A percentile compares a stretch with the other conserved stretches of the same genome.
Evolutionary conservation across 306 rosid species (phyloP).

Genomic region (Pyrus communis): DNA sequence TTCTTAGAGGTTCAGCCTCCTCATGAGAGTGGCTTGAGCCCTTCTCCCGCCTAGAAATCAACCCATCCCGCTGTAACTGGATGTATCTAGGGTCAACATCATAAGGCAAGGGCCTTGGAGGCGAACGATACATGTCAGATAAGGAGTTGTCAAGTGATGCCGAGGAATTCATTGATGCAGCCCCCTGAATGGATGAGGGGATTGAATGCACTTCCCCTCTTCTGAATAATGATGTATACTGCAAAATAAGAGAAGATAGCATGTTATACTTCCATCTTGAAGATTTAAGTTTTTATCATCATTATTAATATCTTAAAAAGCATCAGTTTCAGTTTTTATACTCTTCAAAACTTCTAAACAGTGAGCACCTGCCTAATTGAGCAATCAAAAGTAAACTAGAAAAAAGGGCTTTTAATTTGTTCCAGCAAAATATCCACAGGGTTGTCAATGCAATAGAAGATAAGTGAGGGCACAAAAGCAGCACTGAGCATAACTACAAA

Average conservation of each 20-base stretch:
- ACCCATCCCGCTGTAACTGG: slow-evolving; percentile 69
- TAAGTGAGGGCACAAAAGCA: not conserved
- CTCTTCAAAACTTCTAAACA: not conserved
- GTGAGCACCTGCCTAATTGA: not conserved
- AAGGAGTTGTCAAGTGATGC: slow-evolving; percentile 70
- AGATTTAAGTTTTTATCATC: slow-evolving; percentile 5
- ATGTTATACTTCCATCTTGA: slow-evolving; percentile 6
- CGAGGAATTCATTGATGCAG: slow-evolving; percentile 68
- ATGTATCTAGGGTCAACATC: slow-evolving; percentile 73
- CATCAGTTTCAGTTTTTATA: not conserved
- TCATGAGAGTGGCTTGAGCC: slow-evolving; percentile 81
- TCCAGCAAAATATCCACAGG: not conserved
- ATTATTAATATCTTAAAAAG: not conserved
- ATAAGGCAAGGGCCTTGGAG: slow-evolving; percentile 96
- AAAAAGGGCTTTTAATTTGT: not conserved
- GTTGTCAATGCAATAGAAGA: not conserved
- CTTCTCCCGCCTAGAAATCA: slow-evolving; percentile 85
- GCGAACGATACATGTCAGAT: slow-evolving; percentile 83
- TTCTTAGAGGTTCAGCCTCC: slow-evolving; percentile 83
- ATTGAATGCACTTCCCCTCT: slow-evolving; percentile 77
- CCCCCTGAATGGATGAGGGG: slow-evolving; percentile 72
- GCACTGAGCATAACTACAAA: not conserved
- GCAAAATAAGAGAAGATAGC: slow-evolving; percentile 19
- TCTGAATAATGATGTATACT: slow-evolving; percentile 75
- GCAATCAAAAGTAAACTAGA: not conserved